These are phyloP conservation scores for Backusella australiensis DNA, from an alignment of 192 early-diverging fungal genomes.

Conservation along the genomic window DNA sequence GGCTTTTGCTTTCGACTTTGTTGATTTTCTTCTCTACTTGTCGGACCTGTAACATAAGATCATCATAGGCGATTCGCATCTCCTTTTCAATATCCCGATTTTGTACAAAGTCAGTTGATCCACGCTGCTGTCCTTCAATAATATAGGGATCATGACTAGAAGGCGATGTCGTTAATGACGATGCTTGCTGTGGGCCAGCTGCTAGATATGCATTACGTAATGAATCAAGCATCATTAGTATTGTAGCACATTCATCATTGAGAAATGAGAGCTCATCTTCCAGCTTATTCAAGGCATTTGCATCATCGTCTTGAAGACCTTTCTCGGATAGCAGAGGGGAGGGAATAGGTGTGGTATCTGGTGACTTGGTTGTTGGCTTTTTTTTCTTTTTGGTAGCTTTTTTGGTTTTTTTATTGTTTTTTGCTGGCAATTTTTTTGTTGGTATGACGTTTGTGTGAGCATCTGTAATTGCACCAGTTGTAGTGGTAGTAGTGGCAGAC, in stretches of 20 bases:
- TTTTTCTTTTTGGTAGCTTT: neutral
- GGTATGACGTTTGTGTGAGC: neutral
- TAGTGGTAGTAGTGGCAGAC: neutral
- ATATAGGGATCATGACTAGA: neutral
- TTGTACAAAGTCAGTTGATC: slow-evolving; percentile 1
- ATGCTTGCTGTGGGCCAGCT: neutral
- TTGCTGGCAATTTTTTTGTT: neutral
- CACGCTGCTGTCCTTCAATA: neutral
- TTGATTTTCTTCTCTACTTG: slow-evolving; percentile 19
- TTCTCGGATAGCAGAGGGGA: neutral
- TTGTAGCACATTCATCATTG: slow-evolving; percentile 18
- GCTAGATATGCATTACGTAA: slow-evolving; percentile 24
- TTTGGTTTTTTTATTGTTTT: neutral
- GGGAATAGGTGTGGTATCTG: neutral
- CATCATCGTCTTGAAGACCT: neutral
- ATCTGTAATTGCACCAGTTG: neutral
- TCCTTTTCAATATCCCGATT: slow-evolving; percentile 24
- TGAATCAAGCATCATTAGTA: slow-evolving; percentile 25
- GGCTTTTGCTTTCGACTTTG: slow-evolving; percentile 13
- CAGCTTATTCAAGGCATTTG: neutral
- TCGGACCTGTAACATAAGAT: slow-evolving; percentile 26
- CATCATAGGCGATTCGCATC: slow-evolving; percentile 28
- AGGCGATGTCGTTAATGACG: neutral
- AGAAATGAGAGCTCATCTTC: slow-evolving; percentile 18
- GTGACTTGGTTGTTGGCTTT: neutral